Conservation (phyloP, 352 stramenopile species). For the Pythium coloratum region DNA sequence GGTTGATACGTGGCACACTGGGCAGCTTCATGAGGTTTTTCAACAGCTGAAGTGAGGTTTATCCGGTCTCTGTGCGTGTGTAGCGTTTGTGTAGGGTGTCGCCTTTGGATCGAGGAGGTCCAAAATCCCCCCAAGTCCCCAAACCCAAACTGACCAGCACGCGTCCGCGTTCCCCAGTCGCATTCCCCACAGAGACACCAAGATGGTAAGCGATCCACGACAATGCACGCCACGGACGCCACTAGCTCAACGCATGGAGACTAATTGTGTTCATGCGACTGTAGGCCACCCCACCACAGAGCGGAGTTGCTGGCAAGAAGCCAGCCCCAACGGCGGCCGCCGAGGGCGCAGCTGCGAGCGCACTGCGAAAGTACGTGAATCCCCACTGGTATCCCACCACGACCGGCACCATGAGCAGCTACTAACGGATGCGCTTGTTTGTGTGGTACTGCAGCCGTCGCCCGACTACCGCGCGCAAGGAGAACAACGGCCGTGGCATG, state of each 20-base stretch:
- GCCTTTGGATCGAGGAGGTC: conserved; percentile 4
- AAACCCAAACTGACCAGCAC: not conserved
- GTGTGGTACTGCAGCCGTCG: conserved; percentile 39
- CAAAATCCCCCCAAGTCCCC: not conserved
- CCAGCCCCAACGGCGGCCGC: conserved; percentile 56
- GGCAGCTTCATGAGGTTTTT: not conserved
- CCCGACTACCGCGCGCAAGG: conserved; percentile 39
- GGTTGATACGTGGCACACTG: conserved; percentile 15
- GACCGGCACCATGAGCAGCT: not conserved
- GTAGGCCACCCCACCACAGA: conserved; percentile 11
- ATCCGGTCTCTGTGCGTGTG: not conserved
- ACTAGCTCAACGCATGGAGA: not conserved
- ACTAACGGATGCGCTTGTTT: conserved; percentile 5
- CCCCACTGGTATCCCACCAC: too few relatives aligned
- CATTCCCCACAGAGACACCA: conserved; percentile 1
- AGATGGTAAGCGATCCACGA: not conserved
- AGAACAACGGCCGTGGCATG: conserved; percentile 85
- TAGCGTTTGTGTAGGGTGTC: not conserved
- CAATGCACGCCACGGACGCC: not conserved
- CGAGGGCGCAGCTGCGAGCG: conserved; percentile 68
- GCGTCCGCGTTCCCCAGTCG: not conserved
- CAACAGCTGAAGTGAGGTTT: not conserved
- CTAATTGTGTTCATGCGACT: not conserved
- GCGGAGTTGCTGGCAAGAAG: conserved; percentile 46
- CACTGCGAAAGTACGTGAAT: conserved; percentile 59